phyloP scores from a whole-genome alignment of 345 rosid species.

The Eucalyptus fibrosa region DNA sequence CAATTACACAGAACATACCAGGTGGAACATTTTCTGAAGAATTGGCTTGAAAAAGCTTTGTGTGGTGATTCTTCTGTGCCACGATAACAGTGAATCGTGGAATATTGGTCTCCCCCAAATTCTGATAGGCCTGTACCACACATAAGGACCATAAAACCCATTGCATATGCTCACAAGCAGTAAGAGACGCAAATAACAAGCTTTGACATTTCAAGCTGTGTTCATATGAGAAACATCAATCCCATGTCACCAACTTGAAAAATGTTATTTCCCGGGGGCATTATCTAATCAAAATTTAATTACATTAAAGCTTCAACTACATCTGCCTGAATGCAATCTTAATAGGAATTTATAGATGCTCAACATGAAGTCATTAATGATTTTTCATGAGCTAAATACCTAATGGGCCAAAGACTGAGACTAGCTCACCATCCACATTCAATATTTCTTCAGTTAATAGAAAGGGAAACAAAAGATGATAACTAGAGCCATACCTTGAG shows the following conservation, averaged over 20 bases:
- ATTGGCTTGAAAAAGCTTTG: constrained; percentile 56
- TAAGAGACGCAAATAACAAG: background rate
- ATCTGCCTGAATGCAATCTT: background rate
- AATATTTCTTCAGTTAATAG: background rate
- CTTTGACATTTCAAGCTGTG: background rate
- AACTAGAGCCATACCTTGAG: constrained; percentile 30
- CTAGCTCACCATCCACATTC: background rate
- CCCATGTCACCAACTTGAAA: background rate
- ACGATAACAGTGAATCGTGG: constrained; percentile 79
- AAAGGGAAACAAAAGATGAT: background rate
- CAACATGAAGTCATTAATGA: background rate
- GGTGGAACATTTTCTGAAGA: constrained; percentile 80
- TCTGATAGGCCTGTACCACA: constrained; percentile 56
- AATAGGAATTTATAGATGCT: background rate
- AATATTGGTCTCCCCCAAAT: constrained; percentile 38
- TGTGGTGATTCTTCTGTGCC: constrained; percentile 90
- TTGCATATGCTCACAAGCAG: background rate
- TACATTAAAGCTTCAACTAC: background rate
- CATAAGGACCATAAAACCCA: background rate
- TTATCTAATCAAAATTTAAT: background rate
- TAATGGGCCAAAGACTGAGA: background rate
- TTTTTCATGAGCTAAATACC: background rate
- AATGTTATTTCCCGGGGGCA: background rate
- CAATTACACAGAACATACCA: constrained; percentile 21
- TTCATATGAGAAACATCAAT: background rate